phyloP scores from a whole-genome alignment of 192 early-diverging fungal genomes.

The Phycomyces nitens region DNA sequence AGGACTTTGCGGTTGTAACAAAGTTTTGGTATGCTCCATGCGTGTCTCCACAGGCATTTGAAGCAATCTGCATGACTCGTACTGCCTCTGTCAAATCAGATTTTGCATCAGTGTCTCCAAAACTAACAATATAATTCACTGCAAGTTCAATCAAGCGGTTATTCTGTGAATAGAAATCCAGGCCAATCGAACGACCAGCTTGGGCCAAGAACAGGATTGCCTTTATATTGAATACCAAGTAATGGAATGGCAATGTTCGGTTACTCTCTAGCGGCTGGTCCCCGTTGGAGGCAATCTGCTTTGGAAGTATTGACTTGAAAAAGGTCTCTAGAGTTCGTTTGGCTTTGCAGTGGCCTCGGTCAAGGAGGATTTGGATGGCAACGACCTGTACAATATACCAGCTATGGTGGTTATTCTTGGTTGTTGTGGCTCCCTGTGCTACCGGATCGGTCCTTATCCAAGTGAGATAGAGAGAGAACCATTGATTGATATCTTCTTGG shows the following conservation, averaged over 20 bases:
- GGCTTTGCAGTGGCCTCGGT: neutral
- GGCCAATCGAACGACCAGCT: neutral
- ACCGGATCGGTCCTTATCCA: conserved; percentile 31
- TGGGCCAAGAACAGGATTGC: conserved; percentile 27
- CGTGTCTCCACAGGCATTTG: conserved; percentile 7
- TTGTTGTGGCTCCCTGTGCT: conserved; percentile 12
- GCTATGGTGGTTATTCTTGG: conserved; percentile 32
- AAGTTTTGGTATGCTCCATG: conserved; percentile 11
- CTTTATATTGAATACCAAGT: conserved; percentile 34
- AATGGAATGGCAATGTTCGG: conserved; percentile 34
- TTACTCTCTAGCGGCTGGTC: conserved; percentile 34
- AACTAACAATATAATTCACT: conserved; percentile 13
- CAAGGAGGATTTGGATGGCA: conserved; percentile 23
- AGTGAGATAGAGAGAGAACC: conserved; percentile 27
- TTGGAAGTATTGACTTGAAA: conserved; percentile 4
- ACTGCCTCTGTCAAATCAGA: conserved; percentile 21
- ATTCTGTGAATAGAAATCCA: conserved; percentile 4
- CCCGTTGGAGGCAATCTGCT: conserved; percentile 25
- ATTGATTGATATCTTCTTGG: conserved; percentile 2
- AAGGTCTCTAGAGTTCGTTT: conserved; percentile 10
- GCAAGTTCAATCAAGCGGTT: conserved; percentile 15
- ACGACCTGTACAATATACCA: conserved; percentile 35
- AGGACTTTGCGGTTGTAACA: neutral
- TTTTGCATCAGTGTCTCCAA: conserved; percentile 10
- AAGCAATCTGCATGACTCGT: conserved; percentile 15